Base-by-base conservation (phyloP, 495 filamentous ascomycete species). In the Hypoxylon fragiforme region DNA sequence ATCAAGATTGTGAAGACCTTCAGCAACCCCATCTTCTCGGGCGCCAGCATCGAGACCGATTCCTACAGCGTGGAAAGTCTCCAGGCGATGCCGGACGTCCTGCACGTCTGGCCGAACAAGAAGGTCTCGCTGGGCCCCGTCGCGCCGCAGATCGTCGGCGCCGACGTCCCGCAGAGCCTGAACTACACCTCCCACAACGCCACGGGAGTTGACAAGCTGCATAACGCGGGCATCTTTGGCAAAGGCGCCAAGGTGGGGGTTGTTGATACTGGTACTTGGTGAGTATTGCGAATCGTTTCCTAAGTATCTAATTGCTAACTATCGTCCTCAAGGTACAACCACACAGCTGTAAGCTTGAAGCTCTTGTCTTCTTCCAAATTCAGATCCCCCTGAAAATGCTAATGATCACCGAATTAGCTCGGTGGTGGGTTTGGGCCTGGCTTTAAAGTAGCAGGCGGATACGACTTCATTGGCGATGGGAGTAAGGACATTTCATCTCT, bases 361-460 rank as follows among this genome's bases (percentile, higher is more conserved):
- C 16, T 15, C 12, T 16, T n/a, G 20, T 9, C 0, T 37, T 9
- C 7, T 19, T 13, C 28, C 24, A 4, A 28, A n/a, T 7, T 12
- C 9, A 11, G 15, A 26, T 4, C 1, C 34, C 1, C 12, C 3
- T n/a, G 6, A 11, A n/a, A 9, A 47, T 21, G n/a, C 51, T 46
- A 13, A 46, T 47, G 16, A 20, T 13, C 3, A 26, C 13, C 45
- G 20, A 54, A 13, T 47, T 32, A 59, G 41, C 66, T 76, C 13
- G 73, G 73, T 16, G 73, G 73, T 18, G 71, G 69, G 2, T 61
- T 73, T 41, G 73, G 73, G n/a, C 44, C 63, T 16, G 70, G 63
- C 12, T 74, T 67, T 46, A 69, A 73, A 49, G 64, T 76, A 21
- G 56, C 62, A 20, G 71, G 69, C 3, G 72, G 70, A 7, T 66